Evolutionary conservation across 2,329 filamentous ascomycete species (phyloP).

Genomic region (Aspergillus tanneri): DNA sequence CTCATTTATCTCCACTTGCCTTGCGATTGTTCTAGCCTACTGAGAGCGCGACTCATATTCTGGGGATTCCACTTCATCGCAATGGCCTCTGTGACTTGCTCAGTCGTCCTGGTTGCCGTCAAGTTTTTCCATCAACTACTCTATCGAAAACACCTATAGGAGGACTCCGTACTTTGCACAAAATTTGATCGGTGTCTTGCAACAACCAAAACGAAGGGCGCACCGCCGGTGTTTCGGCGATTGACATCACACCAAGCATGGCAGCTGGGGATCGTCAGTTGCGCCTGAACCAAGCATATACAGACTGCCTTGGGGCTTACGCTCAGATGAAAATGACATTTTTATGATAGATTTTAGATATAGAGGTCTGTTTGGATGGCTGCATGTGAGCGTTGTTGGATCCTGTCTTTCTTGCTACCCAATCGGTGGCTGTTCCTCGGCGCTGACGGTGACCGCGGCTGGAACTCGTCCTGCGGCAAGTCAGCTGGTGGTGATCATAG

Average conservation of each 20-base stretch:
- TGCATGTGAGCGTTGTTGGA: background rate
- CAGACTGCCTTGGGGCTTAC: too few species aligned
- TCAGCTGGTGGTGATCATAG: slow-evolving; percentile 16
- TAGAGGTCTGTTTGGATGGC: background rate
- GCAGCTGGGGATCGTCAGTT: background rate
- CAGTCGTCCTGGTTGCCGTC: too few species aligned
- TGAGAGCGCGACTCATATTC: too few species aligned
- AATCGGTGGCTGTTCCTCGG: slow-evolving; percentile 11
- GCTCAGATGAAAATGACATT: too few species aligned
- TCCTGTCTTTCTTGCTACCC: slow-evolving; percentile 2
- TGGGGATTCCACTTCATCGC: too few species aligned
- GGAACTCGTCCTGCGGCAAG: slow-evolving; percentile 8
- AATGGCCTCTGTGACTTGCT: too few species aligned
- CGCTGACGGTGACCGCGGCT: slow-evolving; percentile 12
- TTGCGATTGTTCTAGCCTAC: too few species aligned
- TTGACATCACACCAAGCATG: background rate
- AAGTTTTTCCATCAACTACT: too few species aligned
- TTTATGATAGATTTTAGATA: too few species aligned
- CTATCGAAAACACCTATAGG: too few species aligned
- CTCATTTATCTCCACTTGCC: too few species aligned
- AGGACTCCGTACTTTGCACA: too few species aligned
- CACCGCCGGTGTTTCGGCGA: background rate
- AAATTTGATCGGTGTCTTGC: background rate
- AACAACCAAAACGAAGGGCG: background rate
- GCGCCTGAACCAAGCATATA: background rate